Base-by-base conservation (phyloP, 371 early-diverging fungal genomes). In the Dichotomocladium elegans region DNA sequence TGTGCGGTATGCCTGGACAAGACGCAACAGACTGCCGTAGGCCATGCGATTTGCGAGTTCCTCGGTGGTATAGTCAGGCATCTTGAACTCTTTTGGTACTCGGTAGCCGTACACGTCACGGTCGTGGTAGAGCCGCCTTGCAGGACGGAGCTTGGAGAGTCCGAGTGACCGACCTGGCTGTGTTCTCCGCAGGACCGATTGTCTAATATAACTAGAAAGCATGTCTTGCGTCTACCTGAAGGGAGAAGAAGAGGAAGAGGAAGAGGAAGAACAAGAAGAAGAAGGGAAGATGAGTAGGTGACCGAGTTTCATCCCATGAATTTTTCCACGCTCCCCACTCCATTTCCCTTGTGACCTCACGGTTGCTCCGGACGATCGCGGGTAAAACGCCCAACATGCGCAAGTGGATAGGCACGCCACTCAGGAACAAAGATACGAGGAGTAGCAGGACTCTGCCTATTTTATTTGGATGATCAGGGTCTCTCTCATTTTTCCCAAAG, bases 91-190 rank as follows among this genome's bases (percentile, higher is more conserved):
- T 33, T 82, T 82, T 35, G 93, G 83, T 3, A 83, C 81, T 15
- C 94, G 83, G 63, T 91, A 94, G 11, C 94, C 94, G 64, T 88
- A 94, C 1, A 87, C 86, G 31, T 85, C 89, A 47, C 86, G 83
- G 55, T 89, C 90, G 61, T 88, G 88, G 53, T 89, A 89, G 3
- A 11, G 25, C 24, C 75, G 60, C 28, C 33, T 47, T 11, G 33
- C 29, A 11, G 19, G 19, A 27, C 30, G 12, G 21, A 9, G 11
- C 19, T 41, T 41, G 19, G 11, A 9, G 8, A 19, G 42, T 9
- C 25, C 25, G 42, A 17, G 25, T 8, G 10, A 44, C n/a, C 21
- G 29, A 44, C 6, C 45, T 26, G 14, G 17, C 5, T 17, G 22
- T 5, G 24, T 17, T 14, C 43, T 24, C 28, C 33, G 21, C 12